These are phyloP conservation scores for Fraxinus floribunda DNA, from an alignment of 305 asterid genomes.

Conservation along the genomic window DNA sequence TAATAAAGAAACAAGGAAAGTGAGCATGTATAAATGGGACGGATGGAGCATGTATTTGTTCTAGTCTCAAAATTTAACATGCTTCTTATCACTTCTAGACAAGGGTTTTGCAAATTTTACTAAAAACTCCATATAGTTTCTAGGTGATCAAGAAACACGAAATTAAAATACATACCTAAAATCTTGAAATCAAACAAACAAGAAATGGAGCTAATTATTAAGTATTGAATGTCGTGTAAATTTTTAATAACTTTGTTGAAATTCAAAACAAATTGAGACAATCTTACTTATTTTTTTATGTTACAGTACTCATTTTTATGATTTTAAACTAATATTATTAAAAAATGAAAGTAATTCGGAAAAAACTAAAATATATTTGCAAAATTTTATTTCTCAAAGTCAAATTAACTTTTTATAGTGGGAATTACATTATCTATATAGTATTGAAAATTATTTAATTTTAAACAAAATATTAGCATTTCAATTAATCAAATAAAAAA, in stretches of 20 bases:
- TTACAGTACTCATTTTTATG: neutral
- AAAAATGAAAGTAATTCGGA: neutral
- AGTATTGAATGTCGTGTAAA: neutral
- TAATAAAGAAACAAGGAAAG: too few species aligned
- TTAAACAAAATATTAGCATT: too few species aligned
- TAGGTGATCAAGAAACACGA: neutral
- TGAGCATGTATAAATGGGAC: too few species aligned
- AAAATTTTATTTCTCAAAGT: neutral
- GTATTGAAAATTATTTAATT: neutral
- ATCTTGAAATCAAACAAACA: neutral
- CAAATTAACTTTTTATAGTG: neutral
- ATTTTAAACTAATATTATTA: neutral
- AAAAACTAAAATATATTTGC: neutral
- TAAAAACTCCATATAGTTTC: neutral
- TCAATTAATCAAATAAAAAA: too few species aligned
- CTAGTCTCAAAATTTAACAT: neutral
- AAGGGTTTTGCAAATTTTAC: neutral
- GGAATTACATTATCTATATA: neutral
- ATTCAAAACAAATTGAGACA: neutral
- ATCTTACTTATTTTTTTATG: neutral
- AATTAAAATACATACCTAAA: neutral
- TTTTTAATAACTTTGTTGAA: neutral
- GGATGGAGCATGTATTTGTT: neutral
- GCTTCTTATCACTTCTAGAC: neutral
- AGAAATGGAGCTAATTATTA: neutral